Evolutionary conservation across 177 flowering plant species (phyloP), one percentile per base, ranked within the genome.

Genomic region (Vitis hybrid): DNA sequence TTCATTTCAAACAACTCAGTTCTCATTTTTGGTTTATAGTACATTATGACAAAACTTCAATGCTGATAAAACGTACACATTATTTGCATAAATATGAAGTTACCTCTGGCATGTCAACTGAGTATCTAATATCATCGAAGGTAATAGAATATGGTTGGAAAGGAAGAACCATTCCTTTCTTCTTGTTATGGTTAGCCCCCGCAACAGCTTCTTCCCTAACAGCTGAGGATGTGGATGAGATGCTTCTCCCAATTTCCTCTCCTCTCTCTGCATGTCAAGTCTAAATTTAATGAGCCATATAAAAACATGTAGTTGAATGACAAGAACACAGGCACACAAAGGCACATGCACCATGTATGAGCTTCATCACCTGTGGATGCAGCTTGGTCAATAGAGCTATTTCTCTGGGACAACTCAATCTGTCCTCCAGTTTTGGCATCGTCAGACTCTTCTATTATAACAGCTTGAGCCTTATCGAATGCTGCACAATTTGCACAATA

Each of bases 81-180:
- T 27, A 27, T 27, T 27, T 14, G 15, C 56, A 27, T 15, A 14
- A 54, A 54, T 40, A n/a, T 2, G 60, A 51, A 57, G 32, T 27
- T 67, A 78, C 81, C 78, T 59, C 63, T 24, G 81, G 81, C 76
- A 79, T 79, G 67, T 79, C 81, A 21, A 79, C 79, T 2, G 75
- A 72, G 49, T 79, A 79, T 10, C 64, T 58, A 14, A 79, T 65
- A 8, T 79, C 70, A 60, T 75, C 74, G 30, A 79, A 79, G 11
- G 81, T 75, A n/a, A 79, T 69, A n/a, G 71, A 72, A 51, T 72
- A 70, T 27, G 69, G 81, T 18, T 79, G 66, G 35, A 79, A 75
- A 1, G 78, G 79, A 56, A 79, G 81, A 32, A 75, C 70, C 81
- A 79, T 75, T 72, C 81, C 78, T 18, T 52, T 64, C 35, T 69